Base-by-base conservation (phyloP, 345 rosid genomes). In the Lenwebbia sp. region DNA sequence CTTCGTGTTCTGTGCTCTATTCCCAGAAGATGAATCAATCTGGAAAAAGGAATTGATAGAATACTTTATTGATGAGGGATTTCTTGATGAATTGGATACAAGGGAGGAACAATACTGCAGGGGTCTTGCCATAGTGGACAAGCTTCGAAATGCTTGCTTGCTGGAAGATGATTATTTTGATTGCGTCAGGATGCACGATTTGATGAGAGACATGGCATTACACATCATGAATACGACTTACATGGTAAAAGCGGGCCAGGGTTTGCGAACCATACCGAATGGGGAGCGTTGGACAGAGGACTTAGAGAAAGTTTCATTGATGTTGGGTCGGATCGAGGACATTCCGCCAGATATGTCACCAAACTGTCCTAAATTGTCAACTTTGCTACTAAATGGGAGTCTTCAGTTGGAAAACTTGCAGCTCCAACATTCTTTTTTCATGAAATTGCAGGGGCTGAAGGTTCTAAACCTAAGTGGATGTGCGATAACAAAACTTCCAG, bases 1-100 rank as follows among this genome's bases (percentile, higher is more conserved):
- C 53, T 88, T 91, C 83, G 47, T 87, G 13, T 84, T 74, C 51
- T 89, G 89, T 82, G 90, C 91, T 23, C 57, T 92, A 9, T 88
- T 58, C 82, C 85, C 90, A 84, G 86, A 75, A 55, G 26, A 55
- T 55, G 5, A 0, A 55, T 25, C 3, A 88, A 84, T 53, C 50
- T 1, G 3, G 6, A 62, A 44, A 85, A 84, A 7, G 19, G 12
- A 13, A 83, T 51, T 91, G 84, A 85, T 91, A 30, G 56, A 55
- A 6, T 83, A 70, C 55, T 81, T 56, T 70, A 88, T 89, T 28
- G 83, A 14, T 5, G 91, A 87, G 83, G 93, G 88, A 30, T 21
- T 90, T n/a, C 5, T 89, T 2, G 49, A 47, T 21, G 88, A 55
- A 57, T 9, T 4, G 58, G 62, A 26, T 7, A 87, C 62, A 1